Conservation (phyloP, 2,329 filamentous ascomycete species). For the Reticulascus tulasneorum region DNA sequence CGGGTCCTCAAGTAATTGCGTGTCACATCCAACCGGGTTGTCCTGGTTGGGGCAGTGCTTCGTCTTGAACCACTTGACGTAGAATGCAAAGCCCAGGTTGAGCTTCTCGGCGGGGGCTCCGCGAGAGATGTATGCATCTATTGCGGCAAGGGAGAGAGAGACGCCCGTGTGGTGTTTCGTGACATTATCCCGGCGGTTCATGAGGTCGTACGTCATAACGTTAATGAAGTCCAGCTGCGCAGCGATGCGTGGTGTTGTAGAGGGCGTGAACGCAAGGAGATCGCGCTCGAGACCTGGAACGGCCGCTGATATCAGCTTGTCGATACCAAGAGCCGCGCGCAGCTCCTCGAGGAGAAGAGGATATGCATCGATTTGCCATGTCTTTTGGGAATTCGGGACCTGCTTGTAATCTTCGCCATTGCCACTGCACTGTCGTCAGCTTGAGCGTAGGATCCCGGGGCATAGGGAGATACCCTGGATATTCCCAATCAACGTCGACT, state of each 20-base stretch:
- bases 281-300: slow-evolving; percentile 62
- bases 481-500: slow-evolving; percentile 63
- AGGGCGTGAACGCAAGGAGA: slow-evolving; percentile 62
- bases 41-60: slow-evolving; percentile 33
- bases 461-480: slow-evolving; percentile 38
- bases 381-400: slow-evolving; percentile 55
- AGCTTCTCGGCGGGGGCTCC: slow-evolving; percentile 49
- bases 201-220: slow-evolving; percentile 65
- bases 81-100: slow-evolving; percentile 64
- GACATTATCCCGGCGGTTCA: slow-evolving; percentile 62
- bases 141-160: slow-evolving; percentile 44
- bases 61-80: slow-evolving; percentile 62
- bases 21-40: slow-evolving; percentile 49
- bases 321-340: slow-evolving; percentile 49
- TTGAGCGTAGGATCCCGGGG: slow-evolving; percentile 2
- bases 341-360: slow-evolving; percentile 57
- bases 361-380: slow-evolving; percentile 60
- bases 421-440: slow-evolving; percentile 35
- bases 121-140: slow-evolving; percentile 56
- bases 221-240: slow-evolving; percentile 63
- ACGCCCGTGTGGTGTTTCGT: slow-evolving; percentile 66
- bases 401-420: slow-evolving; percentile 69
- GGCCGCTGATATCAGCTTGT: slow-evolving; percentile 63
- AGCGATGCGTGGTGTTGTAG: slow-evolving; percentile 55
- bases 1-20: slow-evolving; percentile 54